Percentiles rank a stretch among this genome's conserved stretches.
phyloP scores from a whole-genome alignment of 495 filamentous ascomycete species.

The Choiromyces venosus region DNA sequence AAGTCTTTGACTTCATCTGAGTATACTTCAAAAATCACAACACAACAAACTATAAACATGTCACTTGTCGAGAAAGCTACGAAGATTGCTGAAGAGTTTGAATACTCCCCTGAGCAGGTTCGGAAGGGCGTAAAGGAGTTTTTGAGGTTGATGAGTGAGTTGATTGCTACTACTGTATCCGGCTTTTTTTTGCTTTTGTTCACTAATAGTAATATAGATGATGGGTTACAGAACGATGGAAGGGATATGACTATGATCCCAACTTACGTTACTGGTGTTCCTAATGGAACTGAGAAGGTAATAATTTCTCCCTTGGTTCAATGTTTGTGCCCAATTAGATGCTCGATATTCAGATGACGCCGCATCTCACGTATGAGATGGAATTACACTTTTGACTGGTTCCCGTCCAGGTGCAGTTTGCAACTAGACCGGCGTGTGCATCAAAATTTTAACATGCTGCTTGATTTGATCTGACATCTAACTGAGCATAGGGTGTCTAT shows the following conservation, averaged over 20 bases:
- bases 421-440: background rate
- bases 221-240: conserved; percentile 60
- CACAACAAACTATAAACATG: conserved; percentile 40
- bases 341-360: background rate
- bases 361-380: background rate
- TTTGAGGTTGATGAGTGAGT: conserved; percentile 71
- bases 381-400: conserved; percentile 9
- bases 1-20: conserved; percentile 13
- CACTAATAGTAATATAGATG: conserved; percentile 60
- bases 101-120: conserved; percentile 73
- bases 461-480: background rate
- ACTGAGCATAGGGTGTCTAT: conserved; percentile 66
- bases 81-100: conserved; percentile 77
- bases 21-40: background rate
- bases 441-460: background rate
- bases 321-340: background rate
- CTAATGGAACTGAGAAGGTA: conserved; percentile 95
- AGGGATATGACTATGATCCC: conserved; percentile 90
- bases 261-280: conserved; percentile 89
- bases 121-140: conserved; percentile 77
- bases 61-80: conserved; percentile 66
- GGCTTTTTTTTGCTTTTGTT: background rate
- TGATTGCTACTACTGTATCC: background rate
- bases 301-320: background rate
- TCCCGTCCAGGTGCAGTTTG: background rate